phyloP scores from a whole-genome alignment of 2,329 filamentous ascomycete genomes.

The Clonostachys sp. region DNA sequence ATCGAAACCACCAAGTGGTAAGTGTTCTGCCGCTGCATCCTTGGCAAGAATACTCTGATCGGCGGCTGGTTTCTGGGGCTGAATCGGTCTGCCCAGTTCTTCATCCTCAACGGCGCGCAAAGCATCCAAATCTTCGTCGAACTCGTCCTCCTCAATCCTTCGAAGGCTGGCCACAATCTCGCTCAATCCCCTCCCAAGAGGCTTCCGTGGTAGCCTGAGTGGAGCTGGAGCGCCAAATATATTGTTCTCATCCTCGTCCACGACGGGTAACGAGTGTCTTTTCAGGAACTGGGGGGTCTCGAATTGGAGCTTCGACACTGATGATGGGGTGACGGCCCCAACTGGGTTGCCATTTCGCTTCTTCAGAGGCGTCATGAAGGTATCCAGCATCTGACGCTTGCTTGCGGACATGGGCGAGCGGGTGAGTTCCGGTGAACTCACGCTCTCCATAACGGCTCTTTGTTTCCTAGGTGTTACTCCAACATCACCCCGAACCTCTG shows the following conservation, averaged over 20 bases:
- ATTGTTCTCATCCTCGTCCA: slow-evolving; percentile 49
- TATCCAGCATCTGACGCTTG: slow-evolving; percentile 57
- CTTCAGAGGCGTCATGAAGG: slow-evolving; percentile 62
- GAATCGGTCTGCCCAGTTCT: slow-evolving; percentile 14
- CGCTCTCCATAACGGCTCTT: slow-evolving; percentile 20
- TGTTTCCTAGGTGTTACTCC: slow-evolving; percentile 40
- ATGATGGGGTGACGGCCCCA: slow-evolving; percentile 38
- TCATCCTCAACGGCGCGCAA: slow-evolving; percentile 65
- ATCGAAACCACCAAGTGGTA: slow-evolving; percentile 57
- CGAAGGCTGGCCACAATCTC: slow-evolving; percentile 68
- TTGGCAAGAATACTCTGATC: slow-evolving; percentile 31
- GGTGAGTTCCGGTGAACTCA: slow-evolving; percentile 25
- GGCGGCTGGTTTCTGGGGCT: slow-evolving; percentile 9
- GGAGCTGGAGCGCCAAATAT: slow-evolving; percentile 41
- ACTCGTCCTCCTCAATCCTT: slow-evolving; percentile 62
- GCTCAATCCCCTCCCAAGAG: slow-evolving; percentile 66
- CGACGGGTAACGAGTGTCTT: slow-evolving; percentile 36
- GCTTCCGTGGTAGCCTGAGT: slow-evolving; percentile 50
- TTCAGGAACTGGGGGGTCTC: slow-evolving; percentile 70
- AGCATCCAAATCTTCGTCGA: slow-evolving; percentile 72
- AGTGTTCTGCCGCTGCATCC: slow-evolving; percentile 35
- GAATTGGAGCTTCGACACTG: slow-evolving; percentile 53
- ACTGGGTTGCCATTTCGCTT: slow-evolving; percentile 29
- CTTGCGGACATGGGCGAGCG: slow-evolving; percentile 50
- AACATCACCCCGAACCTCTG: not conserved